Conservation (phyloP, 495 filamentous ascomycete species). For the Bathelium albidoporum region DNA sequence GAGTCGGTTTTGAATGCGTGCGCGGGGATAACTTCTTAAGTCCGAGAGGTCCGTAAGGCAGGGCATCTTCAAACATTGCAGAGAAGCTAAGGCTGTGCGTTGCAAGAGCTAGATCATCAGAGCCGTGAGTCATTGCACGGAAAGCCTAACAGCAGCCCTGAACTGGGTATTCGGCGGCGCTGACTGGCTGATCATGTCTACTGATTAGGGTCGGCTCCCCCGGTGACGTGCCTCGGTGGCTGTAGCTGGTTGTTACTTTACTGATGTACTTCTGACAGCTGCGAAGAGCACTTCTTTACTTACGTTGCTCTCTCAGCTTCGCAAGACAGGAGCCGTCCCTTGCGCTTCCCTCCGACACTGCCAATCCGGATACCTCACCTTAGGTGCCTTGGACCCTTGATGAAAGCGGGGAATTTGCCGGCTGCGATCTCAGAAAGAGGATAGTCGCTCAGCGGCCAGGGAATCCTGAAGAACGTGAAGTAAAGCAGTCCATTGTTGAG, state of each 20-base stretch:
- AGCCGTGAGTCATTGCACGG: not conserved
- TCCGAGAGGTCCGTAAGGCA: not conserved
- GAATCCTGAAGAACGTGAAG: not conserved
- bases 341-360: not conserved
- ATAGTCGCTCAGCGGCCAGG: not conserved
- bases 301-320: not conserved
- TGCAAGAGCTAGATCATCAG: not conserved
- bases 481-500: not conserved
- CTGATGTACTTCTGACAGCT: not conserved
- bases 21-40: not conserved
- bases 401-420: not conserved
- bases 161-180: not conserved
- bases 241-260: too few species aligned
- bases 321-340: not conserved
- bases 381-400: not conserved
- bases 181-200: not conserved
- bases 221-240: not conserved
- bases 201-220: not conserved
- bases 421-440: not conserved
- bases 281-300: not conserved
- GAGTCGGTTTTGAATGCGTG: too few species aligned
- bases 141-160: not conserved
- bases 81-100: not conserved
- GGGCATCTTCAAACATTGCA: too few species aligned
- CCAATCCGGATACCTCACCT: not conserved